Base-by-base conservation (phyloP, 345 rosid genomes). In the Corchorus capsularis region DNA sequence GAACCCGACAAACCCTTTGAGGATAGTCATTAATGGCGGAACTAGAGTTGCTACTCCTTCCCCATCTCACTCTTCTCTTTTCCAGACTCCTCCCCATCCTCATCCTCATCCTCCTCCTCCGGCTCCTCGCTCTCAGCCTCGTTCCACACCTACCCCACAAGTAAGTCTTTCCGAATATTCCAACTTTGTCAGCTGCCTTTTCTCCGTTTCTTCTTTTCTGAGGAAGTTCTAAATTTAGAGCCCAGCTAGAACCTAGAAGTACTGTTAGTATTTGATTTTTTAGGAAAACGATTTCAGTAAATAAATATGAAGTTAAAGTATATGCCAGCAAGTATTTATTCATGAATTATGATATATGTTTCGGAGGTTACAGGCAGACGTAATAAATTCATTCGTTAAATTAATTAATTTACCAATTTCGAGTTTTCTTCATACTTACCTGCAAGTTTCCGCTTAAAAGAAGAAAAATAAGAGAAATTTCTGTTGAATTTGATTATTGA, bases 1-100 rank as follows among this genome's bases (percentile, higher is more conserved):
- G 56, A 91, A 92, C 79, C 93, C 89, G 15, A 89, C 94, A 50
- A 96, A 93, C 82, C 98, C 99, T 79, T 85, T 96, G 60, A 84
- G 97, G 75, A 75, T 93, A 75, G 91, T 73, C 35, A 64, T 84
- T 61, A 88, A 89, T 83, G 84, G 87, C 19, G 64, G 83, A 53
- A 74, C 88, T 49, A 86, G 98, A 85, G 86, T 77, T 53, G 69
- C 91, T 37, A 65, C 90, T 60, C 87, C 92, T 19, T 66, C 90
- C 43, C 88, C 91, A 78, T 74, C 82, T 52, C 82, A 73, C 57
- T 34, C 88, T 4, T 72, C 84, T 61, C 45, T 85, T 3, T 74
- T 77, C 41, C 82, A 84, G 62, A 82, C 79, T 46, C 73, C 73
- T 69, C 27, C 27, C 27, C 27, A 27, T 27, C 72, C 15, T 70